Base-by-base conservation (phyloP, 306 rosid species). In the Amphicarpaea edgeworthii region DNA sequence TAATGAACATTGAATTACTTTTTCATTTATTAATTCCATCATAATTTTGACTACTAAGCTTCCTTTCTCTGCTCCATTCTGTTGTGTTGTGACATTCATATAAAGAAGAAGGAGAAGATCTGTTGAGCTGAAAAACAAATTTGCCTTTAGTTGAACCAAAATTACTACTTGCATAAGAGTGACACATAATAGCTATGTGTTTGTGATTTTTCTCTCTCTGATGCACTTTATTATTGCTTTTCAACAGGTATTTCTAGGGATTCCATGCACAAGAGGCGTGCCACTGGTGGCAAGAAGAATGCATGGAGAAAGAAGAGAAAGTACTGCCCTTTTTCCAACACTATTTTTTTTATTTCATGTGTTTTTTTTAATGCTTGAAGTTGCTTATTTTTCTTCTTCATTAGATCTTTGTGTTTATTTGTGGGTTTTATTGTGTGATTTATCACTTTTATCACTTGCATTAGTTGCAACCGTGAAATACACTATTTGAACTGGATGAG, bases 241-340 rank as follows among this genome's bases (percentile, higher is more conserved):
- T 62, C 17, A 41, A 23, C 68, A 80, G 83, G 83, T 66, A 80
- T 80, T 73, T 80, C 83, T 10, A 65, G 83, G 75, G 79, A 73
- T 66, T 80, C 83, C 2, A 73, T 80, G 79, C 79, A 73, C 75
- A 80, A 80, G 75, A 80, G 75, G 70, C 79, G 75, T 57, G 83
- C 83, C 37, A 80, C 83, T 80, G 79, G 76, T 73, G 83, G 83
- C 70, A 80, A 80, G 75, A 58, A 80, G 64, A 80, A 80, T 70
- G 62, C 69, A 0, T 80, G 83, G 83, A 80, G 83, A 2, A 80
- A 80, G 79, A 80, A 73, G 83, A 58, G 83, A 80, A 80, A 80
- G 83, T 80, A 64, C 42, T 63, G 10, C n/a, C 7, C 2, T 5
- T 34, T 34, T 34, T 34, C 1, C 0, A 6, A 28, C 32, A 1